Evolutionary conservation across 768 basidiomycete species (phyloP), one percentile per base, ranked within the genome.

Genomic region (Cubamyces sp.): DNA sequence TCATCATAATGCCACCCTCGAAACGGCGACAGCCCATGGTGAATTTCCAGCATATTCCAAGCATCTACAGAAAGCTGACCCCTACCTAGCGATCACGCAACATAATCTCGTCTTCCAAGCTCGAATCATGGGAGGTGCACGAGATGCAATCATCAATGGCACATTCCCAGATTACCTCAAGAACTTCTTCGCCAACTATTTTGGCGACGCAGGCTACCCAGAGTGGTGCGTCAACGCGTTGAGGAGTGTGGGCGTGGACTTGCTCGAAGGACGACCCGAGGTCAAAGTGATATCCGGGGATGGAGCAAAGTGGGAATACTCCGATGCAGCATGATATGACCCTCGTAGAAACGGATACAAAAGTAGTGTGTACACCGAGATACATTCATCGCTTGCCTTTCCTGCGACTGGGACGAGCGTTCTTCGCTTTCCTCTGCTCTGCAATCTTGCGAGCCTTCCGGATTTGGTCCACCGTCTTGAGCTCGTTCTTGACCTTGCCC

Each of bases 191-290:
- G 80, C 78, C 37, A 76, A 78, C 46, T 96, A 94, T 73, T 96
- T 92, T 69, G 87, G 84, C 7, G 80, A 85, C 57, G 75, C 78
- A n/a, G 89, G 88, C 11, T 93, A 94, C 71, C 93, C 93, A 0
- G 84, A 86, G 70, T 96, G 94, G 94, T 91, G 91, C 67, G 85
- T 96, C 1, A 90, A 92, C 68, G 94, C 94, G 12, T 75, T 96
- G 53, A 79, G 81, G 25, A 88, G 85, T 57, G 94, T 96, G 14
- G 90, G 90, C 0, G 91, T 96, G 0, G 92, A 96, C 71, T 74
- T 96, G 46, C 75, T 94, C 34, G 84, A 88, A 61, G 84, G 81
- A 23, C 76, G 71, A 23, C 69, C 75, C 28, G 71, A 81, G 25
- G 73, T 78, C 5, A 82, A 79, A 57, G 72, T 89, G 0, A 77